These are phyloP conservation scores for Alternaria alternata DNA, from an alignment of 2,329 filamentous ascomycete species.

Conservation along the genomic window DNA sequence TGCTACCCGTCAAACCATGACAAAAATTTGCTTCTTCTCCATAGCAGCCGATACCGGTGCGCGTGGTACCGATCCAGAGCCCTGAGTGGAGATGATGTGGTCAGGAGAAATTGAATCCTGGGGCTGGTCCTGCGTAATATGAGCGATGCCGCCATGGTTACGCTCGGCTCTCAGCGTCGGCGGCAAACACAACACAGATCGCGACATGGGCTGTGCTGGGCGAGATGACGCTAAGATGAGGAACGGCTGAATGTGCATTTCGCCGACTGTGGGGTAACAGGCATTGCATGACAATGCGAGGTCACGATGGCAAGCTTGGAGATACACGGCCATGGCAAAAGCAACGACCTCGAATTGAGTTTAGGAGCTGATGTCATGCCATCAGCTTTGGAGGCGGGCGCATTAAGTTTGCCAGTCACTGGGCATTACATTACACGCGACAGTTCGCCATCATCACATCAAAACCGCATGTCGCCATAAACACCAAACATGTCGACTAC, in stretches of 20 bases:
- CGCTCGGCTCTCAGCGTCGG: conserved; percentile 25
- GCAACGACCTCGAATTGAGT: not conserved
- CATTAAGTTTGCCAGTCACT: not conserved
- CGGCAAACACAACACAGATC: conserved; percentile 11
- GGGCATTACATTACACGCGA: not conserved
- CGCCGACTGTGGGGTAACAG: conserved; percentile 23
- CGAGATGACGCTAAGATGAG: not conserved
- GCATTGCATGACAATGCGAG: conserved; percentile 2
- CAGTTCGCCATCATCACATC: not conserved
- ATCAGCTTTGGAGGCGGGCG: not conserved
- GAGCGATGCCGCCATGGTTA: conserved; percentile 25
- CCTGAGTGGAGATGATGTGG: conserved; percentile 17
- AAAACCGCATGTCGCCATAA: not conserved
- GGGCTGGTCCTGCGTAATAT: conserved; percentile 12
- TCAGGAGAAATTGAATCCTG: conserved; percentile 16
- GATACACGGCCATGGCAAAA: not conserved
- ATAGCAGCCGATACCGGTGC: conserved; percentile 26
- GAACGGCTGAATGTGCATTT: conserved; percentile 2
- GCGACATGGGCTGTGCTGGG: conserved; percentile 8
- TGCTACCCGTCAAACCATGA: conserved; percentile 6
- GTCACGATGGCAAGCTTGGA: conserved; percentile 15
- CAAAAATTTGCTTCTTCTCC: conserved; percentile 17
- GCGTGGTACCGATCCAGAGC: conserved; percentile 7
- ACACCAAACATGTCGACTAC: not conserved
- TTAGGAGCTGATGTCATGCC: not conserved